Evolutionary conservation across 305 asterid genomes (phyloP).

Genomic region (Fraxinus ornus): DNA sequence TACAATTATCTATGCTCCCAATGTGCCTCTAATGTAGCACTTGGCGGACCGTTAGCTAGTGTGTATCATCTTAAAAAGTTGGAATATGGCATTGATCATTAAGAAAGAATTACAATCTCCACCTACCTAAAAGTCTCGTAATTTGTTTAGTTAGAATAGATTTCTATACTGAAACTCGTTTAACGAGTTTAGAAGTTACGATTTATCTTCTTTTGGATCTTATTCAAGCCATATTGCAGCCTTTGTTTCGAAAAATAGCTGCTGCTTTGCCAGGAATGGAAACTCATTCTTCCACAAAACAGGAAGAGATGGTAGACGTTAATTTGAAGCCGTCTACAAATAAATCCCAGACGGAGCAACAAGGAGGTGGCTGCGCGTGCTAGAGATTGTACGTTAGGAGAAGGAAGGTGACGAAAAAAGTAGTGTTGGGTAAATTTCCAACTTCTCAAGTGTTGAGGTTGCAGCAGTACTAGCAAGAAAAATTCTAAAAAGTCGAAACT

Average conservation of each 20-base stretch:
- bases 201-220: neutral
- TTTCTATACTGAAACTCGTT: neutral
- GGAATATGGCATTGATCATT: neutral
- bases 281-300: slow-evolving; percentile 43
- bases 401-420: neutral
- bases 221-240: slow-evolving; percentile 27
- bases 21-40: neutral
- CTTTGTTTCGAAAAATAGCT: slow-evolving; percentile 50
- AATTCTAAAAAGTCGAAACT: neutral
- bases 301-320: slow-evolving; percentile 51
- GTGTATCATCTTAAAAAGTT: neutral
- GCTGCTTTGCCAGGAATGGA: slow-evolving; percentile 54
- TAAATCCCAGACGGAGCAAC: slow-evolving; percentile 34
- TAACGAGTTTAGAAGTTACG: neutral
- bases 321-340: slow-evolving; percentile 43
- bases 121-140: neutral
- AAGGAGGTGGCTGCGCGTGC: slow-evolving; percentile 50
- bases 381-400: slow-evolving; percentile 19
- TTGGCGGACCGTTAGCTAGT: neutral
- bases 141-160: neutral
- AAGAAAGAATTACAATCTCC: neutral
- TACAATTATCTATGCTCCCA: neutral
- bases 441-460: neutral
- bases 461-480: neutral
- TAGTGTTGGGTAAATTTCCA: no score